Percentiles rank a stretch among this genome's conserved stretches.
These are phyloP conservation scores for Aquilaria sinensis DNA, from an alignment of 345 rosid genomes.

Conservation along the genomic window DNA sequence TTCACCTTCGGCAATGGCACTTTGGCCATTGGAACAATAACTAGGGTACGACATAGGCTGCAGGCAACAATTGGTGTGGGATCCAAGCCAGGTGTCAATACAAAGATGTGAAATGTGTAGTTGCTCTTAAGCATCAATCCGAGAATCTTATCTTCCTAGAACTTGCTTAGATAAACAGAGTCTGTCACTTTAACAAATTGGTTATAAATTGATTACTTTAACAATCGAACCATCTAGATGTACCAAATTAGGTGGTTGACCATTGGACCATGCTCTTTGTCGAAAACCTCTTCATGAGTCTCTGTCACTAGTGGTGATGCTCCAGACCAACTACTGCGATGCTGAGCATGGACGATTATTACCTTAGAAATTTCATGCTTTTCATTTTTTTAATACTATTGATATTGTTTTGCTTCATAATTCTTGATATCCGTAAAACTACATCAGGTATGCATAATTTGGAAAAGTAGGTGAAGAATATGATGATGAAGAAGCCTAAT, in stretches of 20 bases:
- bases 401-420: too few relatives aligned
- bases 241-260: constrained; percentile 63
- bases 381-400: too few relatives aligned
- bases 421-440: background rate
- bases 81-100: constrained; percentile 65
- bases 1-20: constrained; percentile 1
- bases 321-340: background rate
- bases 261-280: constrained; percentile 29
- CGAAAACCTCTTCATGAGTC: constrained; percentile 28
- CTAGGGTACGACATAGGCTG: constrained; percentile 43
- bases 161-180: constrained; percentile 57
- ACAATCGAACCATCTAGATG: constrained; percentile 51
- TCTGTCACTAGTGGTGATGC: constrained; percentile 2
- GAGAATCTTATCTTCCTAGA: constrained; percentile 44
- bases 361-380: too few relatives aligned
- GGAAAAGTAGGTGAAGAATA: constrained; percentile 57
- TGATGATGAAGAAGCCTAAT: constrained; percentile 64
- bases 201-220: constrained; percentile 16
- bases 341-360: constrained; percentile 25
- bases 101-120: constrained; percentile 68
- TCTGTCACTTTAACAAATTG: constrained; percentile 61
- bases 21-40: constrained; percentile 12
- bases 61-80: constrained; percentile 51
- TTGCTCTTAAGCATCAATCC: constrained; percentile 59
- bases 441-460: constrained; percentile 71